These are phyloP conservation scores for Hypericum perforatum DNA, from an alignment of 345 rosid genomes.

Conservation along the genomic window DNA sequence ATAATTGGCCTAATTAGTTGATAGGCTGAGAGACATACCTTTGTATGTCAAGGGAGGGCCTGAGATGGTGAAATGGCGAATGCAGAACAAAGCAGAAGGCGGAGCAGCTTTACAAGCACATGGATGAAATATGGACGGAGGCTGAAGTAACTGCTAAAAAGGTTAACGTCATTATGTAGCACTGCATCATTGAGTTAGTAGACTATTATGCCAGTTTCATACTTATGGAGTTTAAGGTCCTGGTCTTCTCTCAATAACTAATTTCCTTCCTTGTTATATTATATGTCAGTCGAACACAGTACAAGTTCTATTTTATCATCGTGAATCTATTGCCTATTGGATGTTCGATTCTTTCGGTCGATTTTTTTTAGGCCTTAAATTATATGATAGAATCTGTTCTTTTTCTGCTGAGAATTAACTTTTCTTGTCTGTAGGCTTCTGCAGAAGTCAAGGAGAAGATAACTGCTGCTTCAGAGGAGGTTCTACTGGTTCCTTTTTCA, in stretches of 20 bases:
- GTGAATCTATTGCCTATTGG: background rate
- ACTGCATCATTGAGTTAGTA: no score
- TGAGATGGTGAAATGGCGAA: slow-evolving; percentile 61
- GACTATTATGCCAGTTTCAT: no score
- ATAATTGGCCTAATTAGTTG: slow-evolving; percentile 29
- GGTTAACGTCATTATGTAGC: slow-evolving; percentile 24
- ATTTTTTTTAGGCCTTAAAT: no score
- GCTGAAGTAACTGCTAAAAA: slow-evolving; percentile 85
- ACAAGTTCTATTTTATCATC: no score
- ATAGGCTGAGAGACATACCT: slow-evolving; percentile 46
- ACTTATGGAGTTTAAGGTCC: no score
- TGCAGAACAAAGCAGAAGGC: slow-evolving; percentile 92
- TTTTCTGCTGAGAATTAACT: background rate
- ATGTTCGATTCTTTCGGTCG: background rate
- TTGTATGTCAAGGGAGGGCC: slow-evolving; percentile 58
- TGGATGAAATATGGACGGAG: slow-evolving; percentile 79
- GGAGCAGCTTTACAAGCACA: slow-evolving; percentile 80
- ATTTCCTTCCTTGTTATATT: no score
- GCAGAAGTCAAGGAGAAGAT: slow-evolving; percentile 65
- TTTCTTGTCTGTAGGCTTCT: slow-evolving; percentile 53
- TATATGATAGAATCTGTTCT: background rate
- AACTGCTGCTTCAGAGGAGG: slow-evolving; percentile 86
- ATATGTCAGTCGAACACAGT: no score
- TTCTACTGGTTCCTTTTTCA: slow-evolving; percentile 10
- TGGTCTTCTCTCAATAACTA: no score